Conservation (phyloP, 495 filamentous ascomycete genomes). For the Amphirosellinia nigrospora region DNA sequence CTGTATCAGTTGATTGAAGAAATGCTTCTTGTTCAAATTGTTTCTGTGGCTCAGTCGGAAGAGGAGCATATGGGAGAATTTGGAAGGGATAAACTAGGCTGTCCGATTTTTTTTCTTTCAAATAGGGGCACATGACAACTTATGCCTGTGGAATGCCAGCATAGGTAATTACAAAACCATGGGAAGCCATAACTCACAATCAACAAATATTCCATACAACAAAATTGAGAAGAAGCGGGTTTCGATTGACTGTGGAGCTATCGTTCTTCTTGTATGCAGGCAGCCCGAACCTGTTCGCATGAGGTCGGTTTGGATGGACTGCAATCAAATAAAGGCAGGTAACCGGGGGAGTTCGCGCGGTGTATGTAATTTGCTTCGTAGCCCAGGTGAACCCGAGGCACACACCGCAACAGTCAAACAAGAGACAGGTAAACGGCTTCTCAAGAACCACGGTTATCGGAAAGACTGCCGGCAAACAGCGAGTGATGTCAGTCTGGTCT, state of each 20-base stretch:
- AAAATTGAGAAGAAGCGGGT: constrained; percentile 20
- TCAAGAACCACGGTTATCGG: constrained; percentile 38
- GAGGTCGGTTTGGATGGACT: constrained; percentile 44
- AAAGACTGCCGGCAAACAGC: constrained; percentile 37
- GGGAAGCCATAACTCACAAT: constrained; percentile 23
- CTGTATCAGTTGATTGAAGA: constrained; percentile 17
- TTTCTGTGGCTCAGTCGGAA: constrained; percentile 6
- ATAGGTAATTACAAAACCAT: background rate
- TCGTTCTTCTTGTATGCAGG: constrained; percentile 52
- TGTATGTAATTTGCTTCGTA: constrained; percentile 38
- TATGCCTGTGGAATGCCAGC: background rate
- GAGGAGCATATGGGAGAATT: background rate
- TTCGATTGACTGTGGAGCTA: constrained; percentile 38
- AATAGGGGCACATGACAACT: constrained; percentile 2
- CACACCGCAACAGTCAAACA: constrained; percentile 29
- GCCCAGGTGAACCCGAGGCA: constrained; percentile 33
- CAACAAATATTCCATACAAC: constrained; percentile 3
- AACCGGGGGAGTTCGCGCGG: constrained; percentile 45
- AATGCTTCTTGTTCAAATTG: constrained; percentile 21
- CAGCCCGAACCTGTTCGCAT: constrained; percentile 60
- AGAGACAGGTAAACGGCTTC: constrained; percentile 31
- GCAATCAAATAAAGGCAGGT: constrained; percentile 49
- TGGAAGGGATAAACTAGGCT: background rate
- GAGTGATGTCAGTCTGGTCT: constrained; percentile 28
- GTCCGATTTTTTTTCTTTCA: background rate